Percentiles rank a stretch among this genome's conserved stretches.
Conservation (phyloP, 768 basidiomycete genomes). For the Mycena galericulata region DNA sequence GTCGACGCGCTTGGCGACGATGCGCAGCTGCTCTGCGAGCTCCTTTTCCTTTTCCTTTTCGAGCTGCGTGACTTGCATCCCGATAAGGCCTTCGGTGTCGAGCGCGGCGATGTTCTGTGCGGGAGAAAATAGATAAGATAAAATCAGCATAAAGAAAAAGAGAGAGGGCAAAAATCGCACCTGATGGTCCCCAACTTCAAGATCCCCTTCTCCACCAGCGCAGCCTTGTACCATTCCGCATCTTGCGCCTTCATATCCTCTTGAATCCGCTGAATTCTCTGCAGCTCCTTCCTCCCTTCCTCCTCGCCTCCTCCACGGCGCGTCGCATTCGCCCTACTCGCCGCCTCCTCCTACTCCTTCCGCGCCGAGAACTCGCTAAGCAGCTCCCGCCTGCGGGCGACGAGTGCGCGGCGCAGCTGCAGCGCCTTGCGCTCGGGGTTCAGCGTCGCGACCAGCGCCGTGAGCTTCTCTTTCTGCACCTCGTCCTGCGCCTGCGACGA, state of each 20-base stretch:
- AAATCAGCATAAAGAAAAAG: conserved; percentile 5
- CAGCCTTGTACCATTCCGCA: conserved; percentile 89
- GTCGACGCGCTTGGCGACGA: conserved; percentile 90
- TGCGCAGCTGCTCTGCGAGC: conserved; percentile 81
- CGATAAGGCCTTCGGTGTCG: conserved; percentile 89
- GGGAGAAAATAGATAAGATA: too few relatives aligned
- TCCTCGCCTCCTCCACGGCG: conserved; percentile 80
- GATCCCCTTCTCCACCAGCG: conserved; percentile 82
- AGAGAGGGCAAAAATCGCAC: conserved; percentile 31
- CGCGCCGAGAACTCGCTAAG: conserved; percentile 85
- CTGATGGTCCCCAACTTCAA: conserved; percentile 59
- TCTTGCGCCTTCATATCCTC: conserved; percentile 85
- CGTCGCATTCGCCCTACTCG: conserved; percentile 75
- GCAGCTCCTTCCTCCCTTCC: conserved; percentile 77
- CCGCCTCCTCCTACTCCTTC: conserved; percentile 91
- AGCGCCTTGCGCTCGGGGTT: conserved; percentile 84
- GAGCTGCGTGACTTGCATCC: conserved; percentile 92
- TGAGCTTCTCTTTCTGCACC: conserved; percentile 68
- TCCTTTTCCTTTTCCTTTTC: conserved; percentile 98
- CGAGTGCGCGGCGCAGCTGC: conserved; percentile 80
- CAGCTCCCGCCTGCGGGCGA: conserved; percentile 86
- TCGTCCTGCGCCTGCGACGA: conserved; percentile 67
- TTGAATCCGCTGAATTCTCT: conserved; percentile 76
- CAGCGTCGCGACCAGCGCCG: conserved; percentile 70
- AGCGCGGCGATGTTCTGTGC: conserved; percentile 85